A percentile compares a stretch with the other conserved stretches of the same genome.
These are phyloP conservation scores for Trypanosoma avium DNA, from an alignment of 208 protist species.

Conservation along the genomic window DNA sequence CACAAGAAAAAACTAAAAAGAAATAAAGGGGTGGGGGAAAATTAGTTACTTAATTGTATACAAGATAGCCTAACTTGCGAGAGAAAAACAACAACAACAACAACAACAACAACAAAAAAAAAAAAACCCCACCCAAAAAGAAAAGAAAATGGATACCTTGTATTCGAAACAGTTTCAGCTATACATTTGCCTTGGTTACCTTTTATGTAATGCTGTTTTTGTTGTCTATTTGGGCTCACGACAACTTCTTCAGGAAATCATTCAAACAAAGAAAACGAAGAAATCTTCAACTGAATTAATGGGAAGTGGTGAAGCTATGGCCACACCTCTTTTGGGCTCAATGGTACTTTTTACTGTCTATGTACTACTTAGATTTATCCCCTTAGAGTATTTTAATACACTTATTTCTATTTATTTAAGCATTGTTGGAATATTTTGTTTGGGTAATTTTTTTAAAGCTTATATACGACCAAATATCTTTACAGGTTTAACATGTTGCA, in stretches of 20 bases:
- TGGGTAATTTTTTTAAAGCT: slow-evolving; percentile 53
- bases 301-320: slow-evolving; percentile 53
- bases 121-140: neutral
- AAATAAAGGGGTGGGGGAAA: too few species aligned
- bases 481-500: slow-evolving; percentile 60
- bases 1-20: neutral
- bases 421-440: slow-evolving; percentile 61
- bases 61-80: too few species aligned
- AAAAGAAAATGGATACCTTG: slow-evolving; percentile 3
- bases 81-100: slow-evolving; percentile 1
- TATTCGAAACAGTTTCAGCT: slow-evolving; percentile 42
- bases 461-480: slow-evolving; percentile 67
- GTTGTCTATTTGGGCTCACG: slow-evolving; percentile 46
- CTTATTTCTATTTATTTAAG: slow-evolving; percentile 76
- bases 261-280: slow-evolving; percentile 30
- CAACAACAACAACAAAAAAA: neutral
- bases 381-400: slow-evolving; percentile 70
- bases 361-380: slow-evolving; percentile 76
- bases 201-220: slow-evolving; percentile 44
- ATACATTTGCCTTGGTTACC: slow-evolving; percentile 48
- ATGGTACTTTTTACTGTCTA: slow-evolving; percentile 77
- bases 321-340: slow-evolving; percentile 79
- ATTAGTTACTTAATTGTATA: too few species aligned
- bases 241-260: slow-evolving; percentile 33
- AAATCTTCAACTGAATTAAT: slow-evolving; percentile 36